A percentile compares a stretch with the other conserved stretches of the same genome.
phyloP scores from a whole-genome alignment of 805 yeast genomes.

The Saccharomycopsis guyanensis region DNA sequence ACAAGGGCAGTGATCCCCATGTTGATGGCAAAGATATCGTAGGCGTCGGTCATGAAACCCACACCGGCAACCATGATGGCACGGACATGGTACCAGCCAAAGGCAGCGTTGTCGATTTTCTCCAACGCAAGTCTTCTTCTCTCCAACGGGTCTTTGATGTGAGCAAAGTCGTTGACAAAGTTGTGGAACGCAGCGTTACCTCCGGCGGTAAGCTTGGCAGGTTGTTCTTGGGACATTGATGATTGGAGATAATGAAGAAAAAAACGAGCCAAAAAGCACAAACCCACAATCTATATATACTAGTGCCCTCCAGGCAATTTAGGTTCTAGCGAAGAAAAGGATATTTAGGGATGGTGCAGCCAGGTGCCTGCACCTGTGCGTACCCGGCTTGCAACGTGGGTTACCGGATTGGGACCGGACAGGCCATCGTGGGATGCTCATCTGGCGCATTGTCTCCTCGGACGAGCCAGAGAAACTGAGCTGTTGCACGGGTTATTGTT shows the following conservation, averaged over 20 bases:
- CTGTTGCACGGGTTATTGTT: no score
- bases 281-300: no score
- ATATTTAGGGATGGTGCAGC: not conserved
- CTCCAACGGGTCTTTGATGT: slow-evolving; percentile 76
- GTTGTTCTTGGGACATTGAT: not conserved
- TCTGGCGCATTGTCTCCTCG: no score
- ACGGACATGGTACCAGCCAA: slow-evolving; percentile 77
- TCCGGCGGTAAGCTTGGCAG: slow-evolving; percentile 32
- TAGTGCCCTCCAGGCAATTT: not conserved
- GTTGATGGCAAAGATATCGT: slow-evolving; percentile 87
- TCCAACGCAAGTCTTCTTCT: slow-evolving; percentile 81
- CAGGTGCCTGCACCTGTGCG: not conserved
- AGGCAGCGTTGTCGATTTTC: slow-evolving; percentile 70
- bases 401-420: not conserved
- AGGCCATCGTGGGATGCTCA: not conserved
- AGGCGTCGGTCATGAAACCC: slow-evolving; percentile 88
- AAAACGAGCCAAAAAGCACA: not conserved
- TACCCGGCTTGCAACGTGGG: not conserved
- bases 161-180: slow-evolving; percentile 70
- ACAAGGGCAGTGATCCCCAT: slow-evolving; percentile 73
- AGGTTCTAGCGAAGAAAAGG: not conserved
- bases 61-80: slow-evolving; percentile 86
- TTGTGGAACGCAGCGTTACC: slow-evolving; percentile 87
- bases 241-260: not conserved
- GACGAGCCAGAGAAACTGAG: no score